phyloP scores from a whole-genome alignment of 768 basidiomycete genomes.

The Clavulina sp. region DNA sequence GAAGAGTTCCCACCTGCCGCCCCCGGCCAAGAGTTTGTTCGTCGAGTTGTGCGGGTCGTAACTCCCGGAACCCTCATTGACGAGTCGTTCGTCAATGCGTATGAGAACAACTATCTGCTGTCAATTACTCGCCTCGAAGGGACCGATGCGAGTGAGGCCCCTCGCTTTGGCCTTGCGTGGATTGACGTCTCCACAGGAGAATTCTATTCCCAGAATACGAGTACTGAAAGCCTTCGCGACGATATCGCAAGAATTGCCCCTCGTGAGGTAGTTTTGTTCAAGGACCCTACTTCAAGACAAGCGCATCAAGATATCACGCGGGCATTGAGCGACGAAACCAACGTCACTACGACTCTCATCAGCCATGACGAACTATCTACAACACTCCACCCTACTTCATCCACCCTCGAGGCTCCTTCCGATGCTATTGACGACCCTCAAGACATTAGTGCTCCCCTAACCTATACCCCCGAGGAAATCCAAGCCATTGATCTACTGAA shows the following conservation, averaged over 20 bases:
- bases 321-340: conserved; percentile 34
- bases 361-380: conserved; percentile 6
- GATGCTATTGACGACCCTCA: conserved; percentile 6
- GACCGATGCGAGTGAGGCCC: neutral
- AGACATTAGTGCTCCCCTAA: neutral
- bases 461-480: conserved; percentile 27
- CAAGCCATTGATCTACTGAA: conserved; percentile 46
- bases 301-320: conserved; percentile 24
- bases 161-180: conserved; percentile 62
- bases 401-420: conserved; percentile 5
- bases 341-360: conserved; percentile 31
- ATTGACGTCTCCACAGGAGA: conserved; percentile 91
- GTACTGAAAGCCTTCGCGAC: conserved; percentile 44
- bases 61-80: conserved; percentile 92
- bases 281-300: conserved; percentile 22
- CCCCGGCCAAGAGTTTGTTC: conserved; percentile 34
- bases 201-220: conserved; percentile 57
- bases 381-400: neutral
- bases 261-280: conserved; percentile 59
- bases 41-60: conserved; percentile 71
- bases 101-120: conserved; percentile 81
- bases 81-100: conserved; percentile 69
- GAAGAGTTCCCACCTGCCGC: conserved; percentile 81
- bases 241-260: conserved; percentile 70
- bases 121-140: conserved; percentile 27